Base-by-base conservation (phyloP, 2,329 filamentous ascomycete genomes). In the Aspergillus pseudoviridinutans region DNA sequence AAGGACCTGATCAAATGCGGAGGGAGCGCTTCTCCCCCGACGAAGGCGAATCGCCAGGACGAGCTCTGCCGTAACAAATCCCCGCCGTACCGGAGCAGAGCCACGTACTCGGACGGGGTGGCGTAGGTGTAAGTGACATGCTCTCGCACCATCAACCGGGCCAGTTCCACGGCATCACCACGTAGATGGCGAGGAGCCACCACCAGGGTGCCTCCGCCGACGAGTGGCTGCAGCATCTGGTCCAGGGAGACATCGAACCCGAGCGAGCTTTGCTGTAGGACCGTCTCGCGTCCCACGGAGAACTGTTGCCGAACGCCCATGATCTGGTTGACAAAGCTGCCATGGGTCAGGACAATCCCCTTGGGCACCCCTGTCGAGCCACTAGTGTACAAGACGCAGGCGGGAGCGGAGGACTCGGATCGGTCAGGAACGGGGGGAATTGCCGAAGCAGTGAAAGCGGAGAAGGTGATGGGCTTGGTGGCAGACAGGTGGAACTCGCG, bases 251-350 rank as follows among this genome's bases (percentile, higher is more conserved):
- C 57, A 44, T 68, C 67, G 55, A 65, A 68, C 2, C 59, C 58
- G 28, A 60, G 65, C 4, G 64, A 63, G 3, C 65, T 66, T 38
- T 69, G 67, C 20, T 69, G 66, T 1, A 69, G 55, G 1, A 66
- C 55, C 1, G 29, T 53, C 28, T 65, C 61, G 6, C 25, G 46
- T 8, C 54, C 62, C 20, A 61, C 28, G 28, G 28, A 28, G 28
- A 28, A 28, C 28, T 28, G 28, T 9, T 28, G 28, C 28, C 28
- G 28, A 9, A 28, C 28, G 28, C 28, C 28, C 28, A 28, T 28
- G 27, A 62, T 51, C 1, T 65, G 62, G 29, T 62, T 58, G 10
- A 54, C 38, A 44, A 64, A 56, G 41, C 55, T 55, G 6, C 54
- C 58, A 50, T 64, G 66, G 3, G 24, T 49, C 42, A 66, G 47